phyloP scores from a whole-genome alignment of 176 grass and related monocot species.

The Eragrostis nindensis region DNA sequence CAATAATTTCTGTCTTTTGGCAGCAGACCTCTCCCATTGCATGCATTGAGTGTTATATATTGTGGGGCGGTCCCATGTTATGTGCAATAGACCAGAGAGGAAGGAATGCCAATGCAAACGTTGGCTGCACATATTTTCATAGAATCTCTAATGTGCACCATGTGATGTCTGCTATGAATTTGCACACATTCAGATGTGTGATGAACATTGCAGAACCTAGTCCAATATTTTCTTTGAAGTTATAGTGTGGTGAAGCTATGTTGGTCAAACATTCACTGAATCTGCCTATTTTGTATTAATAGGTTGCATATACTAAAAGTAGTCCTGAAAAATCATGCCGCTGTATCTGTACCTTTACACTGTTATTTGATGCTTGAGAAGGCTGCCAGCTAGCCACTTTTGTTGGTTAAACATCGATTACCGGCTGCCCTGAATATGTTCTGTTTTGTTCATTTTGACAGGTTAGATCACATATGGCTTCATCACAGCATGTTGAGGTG shows the following conservation, averaged over 20 bases:
- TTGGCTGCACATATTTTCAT: neutral
- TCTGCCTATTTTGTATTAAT: slow-evolving; percentile 14
- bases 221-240: slow-evolving; percentile 18
- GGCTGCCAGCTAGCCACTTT: neutral
- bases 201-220: slow-evolving; percentile 13
- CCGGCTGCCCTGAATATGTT: neutral
- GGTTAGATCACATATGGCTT: slow-evolving; percentile 65
- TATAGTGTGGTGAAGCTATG: slow-evolving; percentile 2
- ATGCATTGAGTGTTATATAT: neutral
- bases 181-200: slow-evolving; percentile 20
- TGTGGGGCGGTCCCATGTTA: neutral
- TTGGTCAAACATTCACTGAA: slow-evolving; percentile 26
- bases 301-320: slow-evolving; percentile 24
- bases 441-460: slow-evolving; percentile 17
- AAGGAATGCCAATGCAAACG: slow-evolving; percentile 4
- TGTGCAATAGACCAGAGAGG: neutral
- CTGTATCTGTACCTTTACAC: slow-evolving; percentile 5
- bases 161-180: neutral
- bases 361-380: slow-evolving; percentile 1
- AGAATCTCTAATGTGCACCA: slow-evolving; percentile 7
- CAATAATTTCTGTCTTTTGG: slow-evolving; percentile 6
- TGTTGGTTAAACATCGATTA: slow-evolving; percentile 18
- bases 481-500: slow-evolving; percentile 93
- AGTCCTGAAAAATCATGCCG: slow-evolving; percentile 20
- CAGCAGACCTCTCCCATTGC: slow-evolving; percentile 23